Conservation (phyloP, 805 yeast species). For the Saturnispora silvae region DNA sequence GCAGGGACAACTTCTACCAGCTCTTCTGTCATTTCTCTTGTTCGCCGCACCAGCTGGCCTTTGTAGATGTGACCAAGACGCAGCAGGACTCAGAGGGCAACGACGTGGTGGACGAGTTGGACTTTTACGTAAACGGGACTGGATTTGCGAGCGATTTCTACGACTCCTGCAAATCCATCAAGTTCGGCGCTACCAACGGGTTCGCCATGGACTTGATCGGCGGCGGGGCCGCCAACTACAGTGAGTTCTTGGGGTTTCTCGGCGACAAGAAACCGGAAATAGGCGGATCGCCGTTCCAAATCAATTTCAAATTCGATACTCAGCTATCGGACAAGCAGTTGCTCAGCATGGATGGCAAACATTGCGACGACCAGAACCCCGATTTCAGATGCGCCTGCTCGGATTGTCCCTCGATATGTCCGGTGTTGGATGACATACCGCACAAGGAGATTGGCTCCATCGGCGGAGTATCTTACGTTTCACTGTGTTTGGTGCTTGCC, state of each 20-base stretch:
- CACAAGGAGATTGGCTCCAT: constrained; percentile 38
- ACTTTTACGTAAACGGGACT: constrained; percentile 51
- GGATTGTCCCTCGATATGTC: constrained; percentile 79
- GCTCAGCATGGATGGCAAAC: constrained; percentile 20
- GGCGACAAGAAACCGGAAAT: constrained; percentile 91
- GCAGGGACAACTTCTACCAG: constrained; percentile 72
- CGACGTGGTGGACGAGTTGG: constrained; percentile 61
- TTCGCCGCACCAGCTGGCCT: constrained; percentile 70
- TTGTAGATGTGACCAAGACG: constrained; percentile 55
- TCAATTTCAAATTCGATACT: constrained; percentile 49
- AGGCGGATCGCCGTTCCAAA: constrained; percentile 95
- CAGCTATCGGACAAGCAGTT: constrained; percentile 14
- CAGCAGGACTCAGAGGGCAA: constrained; percentile 37
- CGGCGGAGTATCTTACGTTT: constrained; percentile 53
- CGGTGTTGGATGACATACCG: constrained; percentile 42
- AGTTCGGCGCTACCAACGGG: constrained; percentile 91
- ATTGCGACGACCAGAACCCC: constrained; percentile 50
- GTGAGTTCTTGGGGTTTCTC: constrained; percentile 69
- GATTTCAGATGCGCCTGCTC: constrained; percentile 76
- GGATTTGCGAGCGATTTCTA: constrained; percentile 57
- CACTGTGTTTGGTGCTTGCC: constrained; percentile 45
- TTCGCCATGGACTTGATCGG: constrained; percentile 95
- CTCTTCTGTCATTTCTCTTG: constrained; percentile 86
- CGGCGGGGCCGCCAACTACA: constrained; percentile 81
- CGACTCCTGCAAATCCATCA: constrained; percentile 80